Base-by-base conservation (phyloP, 2,329 filamentous ascomycete species). In the Tolypocladium guangdongense region DNA sequence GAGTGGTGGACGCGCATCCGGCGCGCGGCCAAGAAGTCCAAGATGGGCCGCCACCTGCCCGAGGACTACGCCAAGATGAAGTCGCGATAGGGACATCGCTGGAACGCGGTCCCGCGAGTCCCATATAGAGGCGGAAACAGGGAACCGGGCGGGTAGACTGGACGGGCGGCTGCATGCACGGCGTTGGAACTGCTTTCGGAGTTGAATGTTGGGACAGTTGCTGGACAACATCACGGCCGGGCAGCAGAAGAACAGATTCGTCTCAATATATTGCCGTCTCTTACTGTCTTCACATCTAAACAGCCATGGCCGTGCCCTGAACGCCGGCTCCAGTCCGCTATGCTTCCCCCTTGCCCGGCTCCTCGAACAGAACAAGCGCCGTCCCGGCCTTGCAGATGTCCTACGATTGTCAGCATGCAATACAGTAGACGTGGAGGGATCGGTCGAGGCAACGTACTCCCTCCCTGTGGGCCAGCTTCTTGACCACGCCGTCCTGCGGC, bases 301-400 rank as follows among this genome's bases (percentile, higher is more conserved):
- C 48, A 52, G 49, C 50, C 38, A 55, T 49, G 45, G 43, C 49
- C 41, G 37, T 55, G 50, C 49, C 54, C 30, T 52, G 27, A 53
- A 59, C 56, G 55, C 53, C 57, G 52, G 51, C 51, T 20, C 43
- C 11, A 6, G 27, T 27, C 43, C 55, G 61, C 52, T 56, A 47
- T 55, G 61, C 62, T 50, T 58, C 63, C 18, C 63, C 63, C 53
- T 64, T 62, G 45, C 43, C 58, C 38, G 71, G 61, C 1, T 62
- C 82, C 63, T 87, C 84, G 62, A 90, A 90, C 47, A 88, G 74
- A 5, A 90, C 87, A 48, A 90, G 71, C 7, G 87, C 78, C 4
- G 86, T 89, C 7, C 87, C 87, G 6, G 85, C 85, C 66, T 88
- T 88, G 69, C 87, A 90, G 61, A 89, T 87, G 62, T 90, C 87